Conservation (phyloP, 306 rosid genomes). For the Macrotyloma uniflorum region DNA sequence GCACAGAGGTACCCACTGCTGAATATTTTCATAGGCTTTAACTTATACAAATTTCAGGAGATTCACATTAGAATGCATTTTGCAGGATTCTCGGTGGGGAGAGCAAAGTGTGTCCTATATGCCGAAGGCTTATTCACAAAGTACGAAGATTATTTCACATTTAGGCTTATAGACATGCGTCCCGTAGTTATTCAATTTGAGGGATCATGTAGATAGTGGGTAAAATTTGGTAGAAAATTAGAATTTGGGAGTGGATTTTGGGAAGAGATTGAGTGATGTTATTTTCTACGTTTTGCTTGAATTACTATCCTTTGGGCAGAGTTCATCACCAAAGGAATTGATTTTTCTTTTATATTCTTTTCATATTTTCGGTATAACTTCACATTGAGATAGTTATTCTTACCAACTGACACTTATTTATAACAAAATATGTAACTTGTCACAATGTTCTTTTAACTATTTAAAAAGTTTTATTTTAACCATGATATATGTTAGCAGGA, state of each 20-base stretch:
- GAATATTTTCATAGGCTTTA: not conserved
- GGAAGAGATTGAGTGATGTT: not conserved
- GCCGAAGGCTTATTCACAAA: slow-evolving; percentile 71
- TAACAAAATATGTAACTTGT: not conserved
- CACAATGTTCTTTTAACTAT: not conserved
- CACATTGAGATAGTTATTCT: not conserved
- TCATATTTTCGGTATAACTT: not conserved
- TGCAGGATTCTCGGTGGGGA: slow-evolving; percentile 72
- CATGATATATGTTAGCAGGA: no score
- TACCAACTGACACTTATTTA: not conserved
- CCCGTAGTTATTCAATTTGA: slow-evolving; percentile 1
- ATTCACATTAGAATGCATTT: slow-evolving; percentile 16
- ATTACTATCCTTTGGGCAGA: slow-evolving; percentile 11
- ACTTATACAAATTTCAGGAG: not conserved
- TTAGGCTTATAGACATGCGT: slow-evolving; percentile 19
- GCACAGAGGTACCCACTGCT: slow-evolving; percentile 61
- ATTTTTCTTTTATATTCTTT: not conserved
- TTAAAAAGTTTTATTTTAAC: not conserved
- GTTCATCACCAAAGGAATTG: not conserved
- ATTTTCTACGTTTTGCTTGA: slow-evolving; percentile 20
- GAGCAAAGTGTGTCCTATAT: slow-evolving; percentile 70
- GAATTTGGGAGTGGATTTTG: slow-evolving; percentile 11
- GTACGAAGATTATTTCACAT: slow-evolving; percentile 56
- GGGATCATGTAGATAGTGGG: slow-evolving; percentile 29
- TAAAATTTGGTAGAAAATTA: slow-evolving; percentile 16